Conservation (phyloP, 805 yeast species). For the Lachancea lanzarotensis region DNA sequence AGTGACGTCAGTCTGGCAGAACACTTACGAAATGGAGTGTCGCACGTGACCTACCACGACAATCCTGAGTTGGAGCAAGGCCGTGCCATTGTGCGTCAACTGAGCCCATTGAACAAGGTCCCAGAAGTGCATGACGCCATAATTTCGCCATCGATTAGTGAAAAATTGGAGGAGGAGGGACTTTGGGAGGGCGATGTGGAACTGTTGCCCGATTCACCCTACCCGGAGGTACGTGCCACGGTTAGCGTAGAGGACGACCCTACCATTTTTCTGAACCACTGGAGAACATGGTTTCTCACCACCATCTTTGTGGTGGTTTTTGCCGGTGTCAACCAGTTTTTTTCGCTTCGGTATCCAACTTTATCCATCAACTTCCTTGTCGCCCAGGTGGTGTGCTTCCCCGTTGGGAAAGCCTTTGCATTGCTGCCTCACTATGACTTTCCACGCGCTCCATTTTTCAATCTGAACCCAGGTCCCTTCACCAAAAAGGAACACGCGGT, state of each 20-base stretch:
- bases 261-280: slow-evolving; percentile 41
- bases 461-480: slow-evolving; percentile 47
- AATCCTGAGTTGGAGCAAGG: slow-evolving; percentile 2
- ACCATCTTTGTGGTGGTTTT: slow-evolving; percentile 47
- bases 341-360: slow-evolving; percentile 47
- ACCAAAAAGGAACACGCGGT: slow-evolving; percentile 48
- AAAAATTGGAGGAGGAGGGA: slow-evolving; percentile 9
- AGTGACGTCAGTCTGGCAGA: not conserved
- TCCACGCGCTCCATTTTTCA: slow-evolving; percentile 25
- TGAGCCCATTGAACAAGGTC: slow-evolving; percentile 1
- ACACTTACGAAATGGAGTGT: not conserved
- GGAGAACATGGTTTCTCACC: slow-evolving; percentile 50
- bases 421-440: slow-evolving; percentile 38
- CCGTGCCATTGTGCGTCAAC: slow-evolving; percentile 4
- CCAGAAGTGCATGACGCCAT: not conserved
- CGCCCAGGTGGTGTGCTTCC: slow-evolving; percentile 49
- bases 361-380: slow-evolving; percentile 45
- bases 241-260: slow-evolving; percentile 50
- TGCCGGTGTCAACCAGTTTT: slow-evolving; percentile 51
- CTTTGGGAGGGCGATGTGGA: slow-evolving; percentile 25
- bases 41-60: not conserved
- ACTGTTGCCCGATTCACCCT: slow-evolving; percentile 26
- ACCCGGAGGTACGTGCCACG: slow-evolving; percentile 54
- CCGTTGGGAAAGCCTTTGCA: slow-evolving; percentile 42
- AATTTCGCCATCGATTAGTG: not conserved